Evolutionary conservation across 805 yeast species (phyloP), one percentile per base, ranked within the genome.

Genomic region (Komagataella pseudopastoris): DNA sequence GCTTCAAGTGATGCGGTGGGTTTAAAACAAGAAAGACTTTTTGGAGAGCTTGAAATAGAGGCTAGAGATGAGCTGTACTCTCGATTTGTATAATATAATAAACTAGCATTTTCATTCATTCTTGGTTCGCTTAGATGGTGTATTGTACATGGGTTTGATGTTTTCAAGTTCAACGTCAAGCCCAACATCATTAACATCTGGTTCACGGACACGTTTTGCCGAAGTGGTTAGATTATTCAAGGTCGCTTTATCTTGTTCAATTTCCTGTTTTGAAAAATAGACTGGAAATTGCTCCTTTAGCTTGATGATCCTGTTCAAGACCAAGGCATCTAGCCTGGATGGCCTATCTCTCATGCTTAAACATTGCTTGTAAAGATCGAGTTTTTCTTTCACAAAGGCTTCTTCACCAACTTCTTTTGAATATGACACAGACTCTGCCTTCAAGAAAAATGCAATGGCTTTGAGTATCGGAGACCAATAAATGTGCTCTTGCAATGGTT

Each of bases 1-100:
- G 95, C 95, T 1, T 83, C 93, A 5, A 72, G 80, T 47, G 89
- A 84, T 57, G 82, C 91, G 51, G 68, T 89, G 48, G 68, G 70
- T 14, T 64, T 88, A 46, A 66, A 77, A 44, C 96, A 88, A 67
- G 71, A 72, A 6, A 69, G 68, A 45, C 58, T 83, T 18, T 87
- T 81, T 56, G 83, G 82, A 4, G 78, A 75, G 44, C 81, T 88
- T 52, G 57, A 56, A n/a, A 72, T 86, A 44, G 62, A 48, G 14
- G 50, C 18, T 6, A 50, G 24, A 44, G n/a, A 12, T 23, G 45
- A 18, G 17, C 39, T 51, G 46, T 50, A 48, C 17, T 7, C 24
- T 12, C 48, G 24, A n/a, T 49, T 51, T 44, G 16, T 49, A 39
- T 49, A 49, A 44, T 16, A 30, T 8, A 30, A 30, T 30, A 30